Base-by-base conservation (phyloP, 2,329 filamentous ascomycete species). In the Thermothelomyces thermophilus region DNA sequence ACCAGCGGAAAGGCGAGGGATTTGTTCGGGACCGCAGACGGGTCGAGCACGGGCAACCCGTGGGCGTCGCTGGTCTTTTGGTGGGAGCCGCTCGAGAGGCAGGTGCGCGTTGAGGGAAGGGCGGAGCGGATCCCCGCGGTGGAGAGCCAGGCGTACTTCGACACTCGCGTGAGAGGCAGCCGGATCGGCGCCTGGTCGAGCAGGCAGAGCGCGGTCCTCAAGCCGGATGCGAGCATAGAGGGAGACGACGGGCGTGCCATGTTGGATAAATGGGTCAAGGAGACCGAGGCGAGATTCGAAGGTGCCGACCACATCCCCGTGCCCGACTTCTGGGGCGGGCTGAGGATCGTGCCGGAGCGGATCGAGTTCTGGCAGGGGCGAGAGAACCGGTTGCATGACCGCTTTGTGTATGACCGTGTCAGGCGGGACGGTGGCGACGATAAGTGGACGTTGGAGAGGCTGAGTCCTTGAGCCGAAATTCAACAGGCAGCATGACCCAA, bases 331-430 rank as follows among this genome's bases (percentile, higher is more conserved):
- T 98, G 93, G 93, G 93, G 93, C 26, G 93, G 93, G 0, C 65
- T 96, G 66, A 82, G 91, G 60, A 79, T 98, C 53, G 76, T 90
- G 56, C 91, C 93, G 0, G 86, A 90, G 63, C 80, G 82, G 60
- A 77, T 98, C 42, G 93, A 98, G 76, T 98, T 98, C 66, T 98
- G 93, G 82, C 90, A 96, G 74, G 93, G 93, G 2, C 79, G 93
- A 61, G 79, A 88, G 64, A 95, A 85, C 70, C 77, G 93, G 52
- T 70, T 98, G 67, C 93, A 98, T 70, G 93, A 98, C 74, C 84
- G 93, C 20, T 97, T 98, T 66, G 78, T 83, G 54, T 97, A 96
- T 70, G 80, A 82, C 49, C 82, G 79, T 65, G 75, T 79, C 43
- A 73, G 71, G 46, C 67, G 60, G 10, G 66, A 60, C 16, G 85